Evolutionary conservation across 768 basidiomycete genomes (phyloP).

Genomic region (Butyriboletus loyo): DNA sequence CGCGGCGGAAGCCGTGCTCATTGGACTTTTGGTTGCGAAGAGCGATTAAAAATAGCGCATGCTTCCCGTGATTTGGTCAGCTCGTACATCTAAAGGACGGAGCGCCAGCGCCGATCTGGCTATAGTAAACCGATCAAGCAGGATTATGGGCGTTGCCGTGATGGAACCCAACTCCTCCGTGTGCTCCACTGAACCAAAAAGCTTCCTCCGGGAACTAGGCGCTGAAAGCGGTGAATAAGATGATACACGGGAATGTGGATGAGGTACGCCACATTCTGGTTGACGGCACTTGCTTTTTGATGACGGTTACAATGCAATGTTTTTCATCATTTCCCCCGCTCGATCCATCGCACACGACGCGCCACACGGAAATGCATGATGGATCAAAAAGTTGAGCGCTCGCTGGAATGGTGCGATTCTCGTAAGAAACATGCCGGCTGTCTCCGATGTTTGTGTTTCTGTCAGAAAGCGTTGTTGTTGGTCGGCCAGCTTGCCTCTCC

Average conservation of each 20-base stretch:
- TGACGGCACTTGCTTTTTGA: conserved; percentile 1
- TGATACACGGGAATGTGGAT: conserved; percentile 5
- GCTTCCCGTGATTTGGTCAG: conserved; percentile 16
- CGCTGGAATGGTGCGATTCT: conserved; percentile 1
- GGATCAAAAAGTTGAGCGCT: neutral
- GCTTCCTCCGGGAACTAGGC: conserved; percentile 13
- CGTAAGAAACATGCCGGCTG: conserved; percentile 12
- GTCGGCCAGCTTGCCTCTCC: neutral
- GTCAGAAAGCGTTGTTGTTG: neutral
- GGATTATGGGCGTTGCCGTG: conserved; percentile 20
- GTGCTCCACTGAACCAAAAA: conserved; percentile 4
- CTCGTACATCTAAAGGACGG: conserved; percentile 10
- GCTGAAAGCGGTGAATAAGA: neutral
- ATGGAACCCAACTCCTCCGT: conserved; percentile 1
- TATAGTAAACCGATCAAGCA: conserved; percentile 14
- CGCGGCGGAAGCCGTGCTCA: conserved; percentile 16
- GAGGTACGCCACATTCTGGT: conserved; percentile 14
- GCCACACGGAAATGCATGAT: conserved; percentile 14
- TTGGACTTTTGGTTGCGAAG: conserved; percentile 16
- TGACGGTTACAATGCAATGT: conserved; percentile 1
- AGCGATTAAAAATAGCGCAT: conserved; percentile 18
- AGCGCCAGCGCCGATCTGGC: conserved; percentile 22
- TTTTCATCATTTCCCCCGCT: neutral
- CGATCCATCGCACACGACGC: conserved; percentile 15
- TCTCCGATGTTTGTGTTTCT: conserved; percentile 14